Conservation (phyloP, 352 stramenopile genomes). For the Pythium oligandrum region DNA sequence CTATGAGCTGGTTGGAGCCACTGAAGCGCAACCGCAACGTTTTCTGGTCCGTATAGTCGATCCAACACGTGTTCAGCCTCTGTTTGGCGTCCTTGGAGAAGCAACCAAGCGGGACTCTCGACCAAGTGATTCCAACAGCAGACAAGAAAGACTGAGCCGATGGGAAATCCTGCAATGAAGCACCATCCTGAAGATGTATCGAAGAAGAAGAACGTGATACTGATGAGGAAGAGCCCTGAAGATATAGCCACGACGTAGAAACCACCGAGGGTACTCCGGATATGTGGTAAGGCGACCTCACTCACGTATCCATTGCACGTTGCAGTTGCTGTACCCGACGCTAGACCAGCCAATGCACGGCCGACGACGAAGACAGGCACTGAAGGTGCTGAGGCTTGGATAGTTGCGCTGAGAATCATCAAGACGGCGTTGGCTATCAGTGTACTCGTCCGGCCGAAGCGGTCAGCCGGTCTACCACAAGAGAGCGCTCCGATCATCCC, state of each 20-base stretch:
- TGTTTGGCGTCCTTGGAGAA: constrained; percentile 20
- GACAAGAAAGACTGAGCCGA: constrained; percentile 39
- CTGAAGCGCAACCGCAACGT: constrained; percentile 18
- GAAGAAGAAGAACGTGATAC: constrained; percentile 45
- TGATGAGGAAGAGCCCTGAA: constrained; percentile 36
- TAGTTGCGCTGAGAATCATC: constrained; percentile 33
- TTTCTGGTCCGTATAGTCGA: constrained; percentile 17
- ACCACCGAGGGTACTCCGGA: constrained; percentile 27
- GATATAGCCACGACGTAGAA: constrained; percentile 42
- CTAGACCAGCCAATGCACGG: constrained; percentile 43
- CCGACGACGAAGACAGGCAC: constrained; percentile 32
- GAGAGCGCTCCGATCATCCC: constrained; percentile 42
- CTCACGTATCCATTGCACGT: constrained; percentile 21
- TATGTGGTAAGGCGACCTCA: constrained; percentile 21
- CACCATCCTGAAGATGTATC: constrained; percentile 44
- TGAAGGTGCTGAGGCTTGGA: constrained; percentile 27
- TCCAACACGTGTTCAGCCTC: constrained; percentile 21
- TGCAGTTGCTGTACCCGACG: constrained; percentile 31
- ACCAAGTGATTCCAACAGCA: constrained; percentile 19
- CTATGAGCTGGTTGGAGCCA: constrained; percentile 6
- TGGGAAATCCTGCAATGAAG: constrained; percentile 39
- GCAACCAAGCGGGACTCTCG: constrained; percentile 25
- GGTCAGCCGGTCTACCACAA: constrained; percentile 28
- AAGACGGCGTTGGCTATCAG: constrained; percentile 22
- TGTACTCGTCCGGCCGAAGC: constrained; percentile 35